A percentile compares a stretch with the other conserved stretches of the same genome.
Evolutionary conservation across 768 basidiomycete species (phyloP).

Genomic region (Amanita subjunquillea): DNA sequence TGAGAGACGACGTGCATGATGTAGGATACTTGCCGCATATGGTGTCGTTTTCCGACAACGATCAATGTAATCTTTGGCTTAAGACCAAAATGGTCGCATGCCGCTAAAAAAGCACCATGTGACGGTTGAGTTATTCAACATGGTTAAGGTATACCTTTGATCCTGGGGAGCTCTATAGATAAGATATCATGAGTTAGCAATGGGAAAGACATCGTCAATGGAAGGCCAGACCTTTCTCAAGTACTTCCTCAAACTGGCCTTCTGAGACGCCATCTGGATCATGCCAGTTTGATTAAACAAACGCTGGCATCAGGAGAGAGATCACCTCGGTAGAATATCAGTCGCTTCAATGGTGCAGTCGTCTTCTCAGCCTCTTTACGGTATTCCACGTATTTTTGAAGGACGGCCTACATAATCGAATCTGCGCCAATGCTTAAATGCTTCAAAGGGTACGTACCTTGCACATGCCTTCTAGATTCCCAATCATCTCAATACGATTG

Average conservation of each 20-base stretch:
- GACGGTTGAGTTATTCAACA: neutral
- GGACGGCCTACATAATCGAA: slow-evolving; percentile 28
- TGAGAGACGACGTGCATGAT: neutral
- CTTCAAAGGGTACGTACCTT: slow-evolving; percentile 25
- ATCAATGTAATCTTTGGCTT: slow-evolving; percentile 63
- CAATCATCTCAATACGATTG: slow-evolving; percentile 60
- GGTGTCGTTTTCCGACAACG: slow-evolving; percentile 73
- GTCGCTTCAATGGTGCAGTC: slow-evolving; percentile 35
- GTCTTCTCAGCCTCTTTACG: slow-evolving; percentile 38
- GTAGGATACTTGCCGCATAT: slow-evolving; percentile 28
- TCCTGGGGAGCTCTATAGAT: slow-evolving; percentile 40
- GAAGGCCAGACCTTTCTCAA: slow-evolving; percentile 37
- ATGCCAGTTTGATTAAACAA: slow-evolving; percentile 12
- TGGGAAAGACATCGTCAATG: slow-evolving; percentile 5
- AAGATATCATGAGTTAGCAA: neutral
- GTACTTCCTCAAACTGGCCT: slow-evolving; percentile 36
- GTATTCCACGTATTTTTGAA: slow-evolving; percentile 46
- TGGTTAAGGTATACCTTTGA: slow-evolving; percentile 36
- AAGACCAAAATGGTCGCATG: slow-evolving; percentile 49
- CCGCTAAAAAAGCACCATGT: slow-evolving; percentile 29
- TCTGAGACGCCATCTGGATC: slow-evolving; percentile 39
- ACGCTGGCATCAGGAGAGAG: slow-evolving; percentile 15
- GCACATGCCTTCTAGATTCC: slow-evolving; percentile 54
- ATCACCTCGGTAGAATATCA: slow-evolving; percentile 62
- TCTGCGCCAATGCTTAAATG: neutral